Evolutionary conservation across 306 rosid species (phyloP), one percentile per base, ranked within the genome.

Genomic region (Abrus precatorius): DNA sequence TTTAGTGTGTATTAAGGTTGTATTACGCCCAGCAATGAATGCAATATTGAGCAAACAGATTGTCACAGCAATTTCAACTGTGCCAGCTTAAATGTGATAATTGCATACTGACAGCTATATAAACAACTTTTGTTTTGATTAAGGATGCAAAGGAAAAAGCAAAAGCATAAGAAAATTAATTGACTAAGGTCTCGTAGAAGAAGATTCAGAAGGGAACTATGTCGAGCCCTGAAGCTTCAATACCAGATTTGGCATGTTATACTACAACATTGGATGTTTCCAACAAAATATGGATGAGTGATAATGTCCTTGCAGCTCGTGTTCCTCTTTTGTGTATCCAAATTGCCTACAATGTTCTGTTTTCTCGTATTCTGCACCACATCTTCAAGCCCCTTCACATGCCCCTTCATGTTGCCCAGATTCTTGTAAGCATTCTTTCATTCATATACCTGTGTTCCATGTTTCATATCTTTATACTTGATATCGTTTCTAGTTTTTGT

Each of bases 311-410:
- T 6, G 4, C 2, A 9, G 2, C 13, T 0, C 60, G 71, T 1
- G 56, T 69, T 50, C 85, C 85, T 27, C 63, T 77, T 30, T 67
- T 85, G 81, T 20, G 20, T 62, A 5, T 69, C 27, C 85, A 85
- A 70, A 47, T 81, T 61, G 79, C 74, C 44, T 29, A 77, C 70
- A 14, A 38, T 30, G 3, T 77, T 9, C 10, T 71, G 6, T 1
- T 11, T 13, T 49, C 83, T 32, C 78, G 73, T n/a, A 1, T 53
- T 72, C 7, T 69, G n/a, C 9, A 69, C 33, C 43, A 4, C 50
- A 2, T 69, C 53, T 57, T 79, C 7, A 69, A 2, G 44, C 71
- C 53, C 36, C 47, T 79, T 13, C 71, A 53, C 12, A 43, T 47
- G 1, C 83, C 83, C 30, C 36, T 57, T 53, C 9, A 59, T 6